Evolutionary conservation across 1,139 yeast genomes (phyloP).

Genomic region (Taphrina betulina): DNA sequence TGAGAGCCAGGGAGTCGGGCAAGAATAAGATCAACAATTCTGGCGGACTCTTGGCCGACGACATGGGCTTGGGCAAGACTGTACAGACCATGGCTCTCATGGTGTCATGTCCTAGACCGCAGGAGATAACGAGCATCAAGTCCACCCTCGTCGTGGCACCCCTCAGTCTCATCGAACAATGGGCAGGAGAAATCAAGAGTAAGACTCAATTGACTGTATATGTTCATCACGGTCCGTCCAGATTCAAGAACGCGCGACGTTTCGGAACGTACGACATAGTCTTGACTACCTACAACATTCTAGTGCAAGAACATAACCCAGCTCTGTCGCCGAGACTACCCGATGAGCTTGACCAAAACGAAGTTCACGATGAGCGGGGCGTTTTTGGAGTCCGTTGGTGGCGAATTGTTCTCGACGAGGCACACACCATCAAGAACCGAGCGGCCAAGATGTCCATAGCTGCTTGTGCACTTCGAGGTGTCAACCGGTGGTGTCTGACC

Average conservation of each 20-base stretch:
- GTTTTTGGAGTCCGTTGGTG: constrained; percentile 72
- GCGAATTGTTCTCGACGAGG: constrained; percentile 88
- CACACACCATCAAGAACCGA: constrained; percentile 82
- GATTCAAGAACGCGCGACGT: constrained; percentile 16
- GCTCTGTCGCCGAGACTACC: constrained; percentile 48
- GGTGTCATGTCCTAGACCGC: constrained; percentile 42
- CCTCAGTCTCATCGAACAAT: constrained; percentile 66
- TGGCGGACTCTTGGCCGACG: constrained; percentile 97
- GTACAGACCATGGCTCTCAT: constrained; percentile 74
- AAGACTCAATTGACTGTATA: constrained; percentile 43
- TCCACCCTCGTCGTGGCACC: constrained; percentile 74
- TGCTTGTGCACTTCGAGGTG: constrained; percentile 58
- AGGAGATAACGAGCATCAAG: constrained; percentile 37
- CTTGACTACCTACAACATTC: constrained; percentile 54
- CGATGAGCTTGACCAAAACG: constrained; percentile 10
- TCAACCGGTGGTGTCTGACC: constrained; percentile 72
- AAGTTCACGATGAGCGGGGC: constrained; percentile 47
- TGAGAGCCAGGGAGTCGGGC: constrained; percentile 59
- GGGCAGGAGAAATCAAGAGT: constrained; percentile 62
- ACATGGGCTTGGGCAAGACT: constrained; percentile 94
- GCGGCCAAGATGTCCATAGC: constrained; percentile 79
- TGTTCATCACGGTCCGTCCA: constrained; percentile 33
- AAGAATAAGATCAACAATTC: constrained; percentile 49
- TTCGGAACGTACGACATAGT: constrained; percentile 60
- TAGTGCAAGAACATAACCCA: constrained; percentile 47